These are phyloP conservation scores for Carex scoparia DNA, from an alignment of 176 grass and related monocot genomes.

Conservation along the genomic window DNA sequence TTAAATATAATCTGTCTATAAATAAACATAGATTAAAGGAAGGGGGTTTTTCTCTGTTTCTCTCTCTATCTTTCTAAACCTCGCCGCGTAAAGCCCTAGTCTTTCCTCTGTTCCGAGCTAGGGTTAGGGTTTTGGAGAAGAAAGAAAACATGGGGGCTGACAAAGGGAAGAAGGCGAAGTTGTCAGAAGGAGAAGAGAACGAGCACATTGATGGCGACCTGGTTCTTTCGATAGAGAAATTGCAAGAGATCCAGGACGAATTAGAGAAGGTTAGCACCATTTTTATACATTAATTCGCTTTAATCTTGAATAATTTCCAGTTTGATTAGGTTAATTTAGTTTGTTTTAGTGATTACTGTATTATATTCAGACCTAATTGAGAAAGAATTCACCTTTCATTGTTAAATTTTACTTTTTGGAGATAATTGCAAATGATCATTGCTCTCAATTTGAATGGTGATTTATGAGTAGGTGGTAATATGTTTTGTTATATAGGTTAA, in stretches of 20 bases:
- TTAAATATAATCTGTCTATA: background rate
- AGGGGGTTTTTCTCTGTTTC: background rate
- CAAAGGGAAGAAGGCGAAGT: slow-evolving; percentile 56
- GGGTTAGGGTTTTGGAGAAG: slow-evolving; percentile 25
- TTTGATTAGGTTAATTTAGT: background rate
- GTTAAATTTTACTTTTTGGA: background rate
- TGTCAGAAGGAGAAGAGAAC: slow-evolving; percentile 24
- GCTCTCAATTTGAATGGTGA: background rate
- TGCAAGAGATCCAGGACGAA: slow-evolving; percentile 63
- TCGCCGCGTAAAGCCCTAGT: slow-evolving; percentile 38
- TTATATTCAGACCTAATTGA: background rate
- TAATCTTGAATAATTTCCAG: background rate
- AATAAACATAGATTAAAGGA: background rate
- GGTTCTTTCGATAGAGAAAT: slow-evolving; percentile 43
- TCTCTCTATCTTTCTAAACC: background rate
- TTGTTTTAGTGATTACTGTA: background rate
- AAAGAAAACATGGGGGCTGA: slow-evolving; percentile 30
- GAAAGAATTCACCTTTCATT: background rate
- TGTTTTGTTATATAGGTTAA: slow-evolving; percentile 49
- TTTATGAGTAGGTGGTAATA: too few relatives aligned
- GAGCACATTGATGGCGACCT: slow-evolving; percentile 42
- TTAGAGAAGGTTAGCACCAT: slow-evolving; percentile 42
- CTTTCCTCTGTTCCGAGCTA: background rate
- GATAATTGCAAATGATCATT: background rate
- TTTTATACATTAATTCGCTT: background rate